Conservation (phyloP, 2,329 filamentous ascomycete species). For the Colletotrichum graminicola region DNA sequence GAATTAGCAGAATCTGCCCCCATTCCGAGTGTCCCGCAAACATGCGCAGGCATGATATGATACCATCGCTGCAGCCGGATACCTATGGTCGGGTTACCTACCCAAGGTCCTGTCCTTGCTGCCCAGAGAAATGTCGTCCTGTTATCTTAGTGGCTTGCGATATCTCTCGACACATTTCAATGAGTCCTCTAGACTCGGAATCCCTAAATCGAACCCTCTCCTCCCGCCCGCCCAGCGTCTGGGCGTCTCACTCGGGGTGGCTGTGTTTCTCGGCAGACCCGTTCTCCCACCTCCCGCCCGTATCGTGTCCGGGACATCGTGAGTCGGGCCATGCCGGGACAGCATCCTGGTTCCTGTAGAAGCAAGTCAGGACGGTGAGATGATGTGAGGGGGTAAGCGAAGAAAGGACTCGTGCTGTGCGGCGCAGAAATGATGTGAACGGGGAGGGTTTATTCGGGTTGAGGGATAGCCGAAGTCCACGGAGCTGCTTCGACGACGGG, state of each 20-base stretch:
- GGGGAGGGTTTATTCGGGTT: slow-evolving; percentile 5
- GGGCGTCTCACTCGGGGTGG: slow-evolving; percentile 41
- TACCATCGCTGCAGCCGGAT: slow-evolving; percentile 22
- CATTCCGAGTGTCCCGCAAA: slow-evolving; percentile 28
- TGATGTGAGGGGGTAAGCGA: slow-evolving; percentile 1
- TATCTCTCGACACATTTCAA: slow-evolving; percentile 29
- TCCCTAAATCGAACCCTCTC: background rate
- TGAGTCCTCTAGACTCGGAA: slow-evolving; percentile 16
- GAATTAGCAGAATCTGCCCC: slow-evolving; percentile 9
- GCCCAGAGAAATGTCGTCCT: slow-evolving; percentile 13
- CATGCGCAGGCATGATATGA: slow-evolving; percentile 23
- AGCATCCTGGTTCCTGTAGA: slow-evolving; percentile 22
- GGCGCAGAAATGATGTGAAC: slow-evolving; percentile 29
- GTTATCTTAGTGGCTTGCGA: slow-evolving; percentile 32
- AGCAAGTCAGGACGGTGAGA: slow-evolving; percentile 1
- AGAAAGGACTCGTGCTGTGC: slow-evolving; percentile 1
- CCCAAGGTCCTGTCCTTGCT: slow-evolving; percentile 2
- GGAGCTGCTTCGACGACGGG: slow-evolving; percentile 22
- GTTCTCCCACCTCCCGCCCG: slow-evolving; percentile 31
- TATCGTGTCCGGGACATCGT: slow-evolving; percentile 37
- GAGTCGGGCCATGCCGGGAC: slow-evolving; percentile 31
- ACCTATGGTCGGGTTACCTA: slow-evolving; percentile 6
- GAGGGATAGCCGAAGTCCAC: slow-evolving; percentile 24
- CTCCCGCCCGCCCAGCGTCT: slow-evolving; percentile 30
- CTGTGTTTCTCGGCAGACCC: slow-evolving; percentile 41